A percentile compares a stretch with the other conserved stretches of the same genome.
phyloP scores from a whole-genome alignment of 371 early-diverging fungal genomes.

The Cokeromyces recurvatus region DNA sequence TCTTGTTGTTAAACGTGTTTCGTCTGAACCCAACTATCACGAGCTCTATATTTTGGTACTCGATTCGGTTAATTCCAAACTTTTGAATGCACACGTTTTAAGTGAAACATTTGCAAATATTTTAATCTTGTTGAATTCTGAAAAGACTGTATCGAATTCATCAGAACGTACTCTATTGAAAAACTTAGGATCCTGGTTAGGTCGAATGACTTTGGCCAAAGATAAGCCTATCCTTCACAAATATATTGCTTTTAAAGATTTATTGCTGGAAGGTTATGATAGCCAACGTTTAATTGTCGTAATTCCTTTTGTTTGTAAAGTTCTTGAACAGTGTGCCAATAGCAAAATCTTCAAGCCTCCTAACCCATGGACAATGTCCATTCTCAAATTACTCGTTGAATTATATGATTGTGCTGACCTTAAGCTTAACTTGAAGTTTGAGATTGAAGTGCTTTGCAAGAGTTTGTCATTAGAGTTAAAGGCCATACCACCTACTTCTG shows the following conservation, averaged over 20 bases:
- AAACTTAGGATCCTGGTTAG: constrained; percentile 96
- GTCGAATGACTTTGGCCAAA: constrained; percentile 85
- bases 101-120: constrained; percentile 86
- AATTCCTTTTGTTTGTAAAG: constrained; percentile 97
- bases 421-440: constrained; percentile 91
- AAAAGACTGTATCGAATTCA: constrained; percentile 84
- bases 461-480: constrained; percentile 78
- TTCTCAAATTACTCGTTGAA: constrained; percentile 85
- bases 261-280: constrained; percentile 88
- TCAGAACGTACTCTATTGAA: constrained; percentile 84
- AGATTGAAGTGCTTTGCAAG: constrained; percentile 95
- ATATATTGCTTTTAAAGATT: constrained; percentile 85
- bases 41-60: constrained; percentile 76
- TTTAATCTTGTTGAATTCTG: constrained; percentile 80
- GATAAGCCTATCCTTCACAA: constrained; percentile 92
- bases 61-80: constrained; percentile 56
- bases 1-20: constrained; percentile 86
- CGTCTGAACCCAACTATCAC: constrained; percentile 92
- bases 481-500: constrained; percentile 69
- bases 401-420: constrained; percentile 89
- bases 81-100: constrained; percentile 65
- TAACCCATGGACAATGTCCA: constrained; percentile 97
- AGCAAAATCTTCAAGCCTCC: constrained; percentile 90
- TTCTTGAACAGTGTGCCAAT: constrained; percentile 79
- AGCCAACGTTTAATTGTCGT: constrained; percentile 83